phyloP scores from a whole-genome alignment of 2,329 filamentous ascomycete genomes.

The Phyllosticta capitalensis region DNA sequence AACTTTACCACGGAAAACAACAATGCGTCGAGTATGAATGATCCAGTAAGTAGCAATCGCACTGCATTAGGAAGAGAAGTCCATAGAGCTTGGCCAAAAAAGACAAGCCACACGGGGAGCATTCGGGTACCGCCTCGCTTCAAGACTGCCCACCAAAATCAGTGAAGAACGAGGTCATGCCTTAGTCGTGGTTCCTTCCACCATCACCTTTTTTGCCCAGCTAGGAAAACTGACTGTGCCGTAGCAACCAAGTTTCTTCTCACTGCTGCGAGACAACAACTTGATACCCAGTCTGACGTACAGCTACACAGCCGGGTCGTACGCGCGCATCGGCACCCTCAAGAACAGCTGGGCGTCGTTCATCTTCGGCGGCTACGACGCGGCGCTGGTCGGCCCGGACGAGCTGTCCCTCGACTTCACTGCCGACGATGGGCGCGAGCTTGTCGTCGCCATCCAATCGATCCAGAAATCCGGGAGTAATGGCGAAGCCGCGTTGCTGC shows the following conservation, averaged over 20 bases:
- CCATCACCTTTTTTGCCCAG: neutral
- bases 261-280: neutral
- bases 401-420: slow-evolving; percentile 15
- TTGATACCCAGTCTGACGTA: slow-evolving; percentile 1
- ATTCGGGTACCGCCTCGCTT: no score
- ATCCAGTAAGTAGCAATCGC: neutral
- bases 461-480: neutral
- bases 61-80: no score
- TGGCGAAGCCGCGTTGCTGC: neutral
- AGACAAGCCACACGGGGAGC: no score
- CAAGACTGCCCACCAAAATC: no score
- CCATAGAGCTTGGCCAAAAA: no score
- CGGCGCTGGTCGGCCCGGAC: slow-evolving; percentile 24
- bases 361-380: slow-evolving; percentile 34
- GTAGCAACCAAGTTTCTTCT: slow-evolving; percentile 2
- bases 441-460: slow-evolving; percentile 1
- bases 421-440: neutral
- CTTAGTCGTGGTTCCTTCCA: no score
- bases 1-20: slow-evolving; percentile 31
- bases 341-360: slow-evolving; percentile 13
- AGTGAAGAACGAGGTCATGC: no score
- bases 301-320: slow-evolving; percentile 5
- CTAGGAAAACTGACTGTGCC: neutral
- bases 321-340: neutral
- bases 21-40: slow-evolving; percentile 19